Conservation (phyloP, 2,329 filamentous ascomycete species). For the Tolypocladium album region DNA sequence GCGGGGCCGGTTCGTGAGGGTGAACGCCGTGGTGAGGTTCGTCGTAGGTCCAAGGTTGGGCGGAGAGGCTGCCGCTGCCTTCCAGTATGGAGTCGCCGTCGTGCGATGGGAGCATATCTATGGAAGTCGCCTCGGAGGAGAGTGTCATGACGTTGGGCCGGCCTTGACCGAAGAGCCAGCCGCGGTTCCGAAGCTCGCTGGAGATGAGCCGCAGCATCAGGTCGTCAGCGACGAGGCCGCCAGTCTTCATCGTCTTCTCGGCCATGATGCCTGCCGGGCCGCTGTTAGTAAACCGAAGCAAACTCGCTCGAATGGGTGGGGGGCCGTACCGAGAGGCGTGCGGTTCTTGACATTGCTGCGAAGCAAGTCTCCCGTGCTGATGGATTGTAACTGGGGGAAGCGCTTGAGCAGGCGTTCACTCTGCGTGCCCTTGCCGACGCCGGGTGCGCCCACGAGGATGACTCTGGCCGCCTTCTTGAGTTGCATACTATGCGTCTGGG, state of each 20-base stretch:
- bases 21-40: conserved; percentile 9
- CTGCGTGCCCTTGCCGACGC: conserved; percentile 94
- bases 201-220: conserved; percentile 89
- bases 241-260: conserved; percentile 76
- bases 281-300: conserved; percentile 3
- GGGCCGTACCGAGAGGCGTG: conserved; percentile 63
- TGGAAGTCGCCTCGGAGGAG: conserved; percentile 27
- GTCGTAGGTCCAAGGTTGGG: conserved; percentile 18
- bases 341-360: conserved; percentile 84
- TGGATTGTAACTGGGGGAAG: conserved; percentile 80
- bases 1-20: conserved; percentile 12
- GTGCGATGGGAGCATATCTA: conserved; percentile 19
- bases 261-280: conserved; percentile 66
- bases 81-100: conserved; percentile 22
- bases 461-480: conserved; percentile 77
- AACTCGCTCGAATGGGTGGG: not conserved
- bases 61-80: conserved; percentile 28
- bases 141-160: conserved; percentile 41
- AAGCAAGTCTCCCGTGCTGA: conserved; percentile 88
- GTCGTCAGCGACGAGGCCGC: conserved; percentile 81
- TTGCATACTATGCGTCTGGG: conserved; percentile 37
- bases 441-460: conserved; percentile 91
- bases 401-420: conserved; percentile 76
- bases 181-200: conserved; percentile 73
- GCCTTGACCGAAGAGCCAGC: conserved; percentile 59